These are phyloP conservation scores for Acanthamoeba healyi DNA, from an alignment of 208 protist species.

Conservation along the genomic window DNA sequence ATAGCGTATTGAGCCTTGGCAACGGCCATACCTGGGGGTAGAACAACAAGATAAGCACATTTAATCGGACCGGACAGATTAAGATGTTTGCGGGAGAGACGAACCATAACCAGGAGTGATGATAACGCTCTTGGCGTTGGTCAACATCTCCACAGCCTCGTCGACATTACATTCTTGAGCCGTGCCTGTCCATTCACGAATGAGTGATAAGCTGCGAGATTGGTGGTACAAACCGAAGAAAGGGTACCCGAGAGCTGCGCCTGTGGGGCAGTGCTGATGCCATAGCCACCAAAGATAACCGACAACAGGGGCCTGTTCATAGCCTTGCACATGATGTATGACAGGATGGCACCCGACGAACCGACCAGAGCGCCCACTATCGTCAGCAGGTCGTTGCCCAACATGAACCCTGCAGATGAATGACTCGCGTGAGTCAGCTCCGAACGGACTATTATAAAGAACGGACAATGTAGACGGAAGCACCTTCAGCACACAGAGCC, in stretches of 20 bases:
- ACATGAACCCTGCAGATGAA: slow-evolving; percentile 89
- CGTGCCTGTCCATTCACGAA: neutral
- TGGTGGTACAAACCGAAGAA: neutral
- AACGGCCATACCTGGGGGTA: slow-evolving; percentile 91
- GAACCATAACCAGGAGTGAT: slow-evolving; percentile 95
- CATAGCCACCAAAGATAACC: slow-evolving; percentile 93
- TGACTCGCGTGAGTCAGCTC: neutral
- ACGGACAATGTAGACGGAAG: slow-evolving; percentile 85
- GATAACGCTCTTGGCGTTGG: slow-evolving; percentile 90
- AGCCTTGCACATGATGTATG: slow-evolving; percentile 95
- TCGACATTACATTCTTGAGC: slow-evolving; percentile 59
- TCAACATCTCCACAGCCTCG: slow-evolving; percentile 44
- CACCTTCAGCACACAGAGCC: slow-evolving; percentile 91
- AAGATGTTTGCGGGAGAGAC: no score
- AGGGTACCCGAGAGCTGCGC: slow-evolving; percentile 26
- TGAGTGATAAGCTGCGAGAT: neutral
- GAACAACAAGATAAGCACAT: neutral
- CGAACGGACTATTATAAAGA: slow-evolving; percentile 36
- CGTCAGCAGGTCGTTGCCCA: slow-evolving; percentile 91
- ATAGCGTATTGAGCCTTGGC: slow-evolving; percentile 93
- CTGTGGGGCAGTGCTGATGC: slow-evolving; percentile 61
- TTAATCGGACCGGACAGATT: no score
- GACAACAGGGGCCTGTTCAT: slow-evolving; percentile 93
- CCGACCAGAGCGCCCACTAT: slow-evolving; percentile 94
- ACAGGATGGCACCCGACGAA: slow-evolving; percentile 94